Percentiles rank a stretch among this genome's conserved stretches.
Evolutionary conservation across 208 protist genomes (phyloP).

Genomic region (Trypanosomatidae sp.): DNA sequence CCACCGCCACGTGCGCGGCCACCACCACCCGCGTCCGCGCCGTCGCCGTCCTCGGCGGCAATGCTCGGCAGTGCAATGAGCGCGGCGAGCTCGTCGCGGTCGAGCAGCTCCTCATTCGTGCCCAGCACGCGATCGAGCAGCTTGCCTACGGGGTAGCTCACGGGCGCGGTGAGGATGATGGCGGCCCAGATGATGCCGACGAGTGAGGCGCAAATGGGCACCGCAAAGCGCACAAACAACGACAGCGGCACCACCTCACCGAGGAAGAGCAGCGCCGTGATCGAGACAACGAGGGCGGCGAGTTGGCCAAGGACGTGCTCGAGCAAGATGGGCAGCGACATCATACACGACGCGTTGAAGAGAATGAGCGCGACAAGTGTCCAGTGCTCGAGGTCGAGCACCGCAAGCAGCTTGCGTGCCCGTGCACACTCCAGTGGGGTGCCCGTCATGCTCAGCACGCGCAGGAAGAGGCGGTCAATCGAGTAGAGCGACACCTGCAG

Average conservation of each 20-base stretch:
- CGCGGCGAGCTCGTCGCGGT: slow-evolving; percentile 53
- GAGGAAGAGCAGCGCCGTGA: slow-evolving; percentile 75
- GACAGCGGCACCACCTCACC: slow-evolving; percentile 88
- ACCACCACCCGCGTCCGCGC: neutral
- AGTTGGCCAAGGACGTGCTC: slow-evolving; percentile 47
- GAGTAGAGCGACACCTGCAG: slow-evolving; percentile 60
- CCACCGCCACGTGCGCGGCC: too few species aligned
- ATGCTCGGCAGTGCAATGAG: slow-evolving; percentile 32
- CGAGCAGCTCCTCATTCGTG: slow-evolving; percentile 30
- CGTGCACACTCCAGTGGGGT: slow-evolving; percentile 15
- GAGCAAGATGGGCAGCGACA: slow-evolving; percentile 71
- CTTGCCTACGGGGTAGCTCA: slow-evolving; percentile 72
- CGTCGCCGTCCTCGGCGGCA: slow-evolving; percentile 3
- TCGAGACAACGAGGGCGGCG: slow-evolving; percentile 64
- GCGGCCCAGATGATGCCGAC: slow-evolving; percentile 43
- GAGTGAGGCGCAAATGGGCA: slow-evolving; percentile 50
- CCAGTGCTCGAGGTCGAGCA: slow-evolving; percentile 47
- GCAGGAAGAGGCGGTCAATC: slow-evolving; percentile 47
- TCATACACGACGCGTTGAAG: slow-evolving; percentile 57
- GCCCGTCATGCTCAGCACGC: slow-evolving; percentile 35
- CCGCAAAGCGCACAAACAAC: slow-evolving; percentile 73
- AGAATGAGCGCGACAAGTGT: slow-evolving; percentile 81
- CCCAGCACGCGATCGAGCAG: slow-evolving; percentile 72
- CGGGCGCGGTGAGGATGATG: slow-evolving; percentile 42
- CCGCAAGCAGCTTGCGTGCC: slow-evolving; percentile 16